These are phyloP conservation scores for Lactarius psammicola DNA, from an alignment of 768 basidiomycete genomes.

Conservation along the genomic window DNA sequence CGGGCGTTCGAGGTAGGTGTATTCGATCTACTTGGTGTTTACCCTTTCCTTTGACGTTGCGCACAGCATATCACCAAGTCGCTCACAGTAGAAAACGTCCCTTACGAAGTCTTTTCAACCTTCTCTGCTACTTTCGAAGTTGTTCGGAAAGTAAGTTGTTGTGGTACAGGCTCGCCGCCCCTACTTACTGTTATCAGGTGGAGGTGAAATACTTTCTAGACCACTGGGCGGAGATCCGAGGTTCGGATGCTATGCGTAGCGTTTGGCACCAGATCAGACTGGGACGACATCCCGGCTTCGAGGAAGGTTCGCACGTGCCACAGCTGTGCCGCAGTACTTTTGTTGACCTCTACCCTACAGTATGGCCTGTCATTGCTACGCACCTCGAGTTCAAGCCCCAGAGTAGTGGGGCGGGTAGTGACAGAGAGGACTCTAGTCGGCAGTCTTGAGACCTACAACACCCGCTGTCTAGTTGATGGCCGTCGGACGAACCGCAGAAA, in stretches of 20 bases:
- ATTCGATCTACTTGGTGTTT: neutral
- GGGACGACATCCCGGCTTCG: conserved; percentile 84
- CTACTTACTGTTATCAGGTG: conserved; percentile 38
- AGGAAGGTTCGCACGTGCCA: conserved; percentile 57
- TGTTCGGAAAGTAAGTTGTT: conserved; percentile 61
- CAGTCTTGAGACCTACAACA: neutral
- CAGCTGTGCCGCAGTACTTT: neutral
- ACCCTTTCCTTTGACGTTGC: conserved; percentile 4
- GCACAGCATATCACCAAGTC: conserved; percentile 70
- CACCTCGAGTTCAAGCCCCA: conserved; percentile 59
- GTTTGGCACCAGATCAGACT: conserved; percentile 85
- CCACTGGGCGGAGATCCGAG: conserved; percentile 80
- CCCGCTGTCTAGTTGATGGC: neutral
- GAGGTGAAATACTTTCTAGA: conserved; percentile 77
- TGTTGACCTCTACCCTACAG: conserved; percentile 32
- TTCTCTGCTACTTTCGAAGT: conserved; percentile 82
- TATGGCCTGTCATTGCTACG: conserved; percentile 66
- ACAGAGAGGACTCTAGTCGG: conserved; percentile 23
- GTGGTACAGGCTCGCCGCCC: neutral
- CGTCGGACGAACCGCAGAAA: no score
- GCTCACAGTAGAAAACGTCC: conserved; percentile 75
- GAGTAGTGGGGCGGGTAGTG: conserved; percentile 13
- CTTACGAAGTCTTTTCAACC: conserved; percentile 81
- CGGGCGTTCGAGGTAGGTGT: conserved; percentile 55
- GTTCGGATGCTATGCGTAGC: conserved; percentile 77